Evolutionary conservation across 495 filamentous ascomycete species (phyloP).

Genomic region (Talaromyces liani): DNA sequence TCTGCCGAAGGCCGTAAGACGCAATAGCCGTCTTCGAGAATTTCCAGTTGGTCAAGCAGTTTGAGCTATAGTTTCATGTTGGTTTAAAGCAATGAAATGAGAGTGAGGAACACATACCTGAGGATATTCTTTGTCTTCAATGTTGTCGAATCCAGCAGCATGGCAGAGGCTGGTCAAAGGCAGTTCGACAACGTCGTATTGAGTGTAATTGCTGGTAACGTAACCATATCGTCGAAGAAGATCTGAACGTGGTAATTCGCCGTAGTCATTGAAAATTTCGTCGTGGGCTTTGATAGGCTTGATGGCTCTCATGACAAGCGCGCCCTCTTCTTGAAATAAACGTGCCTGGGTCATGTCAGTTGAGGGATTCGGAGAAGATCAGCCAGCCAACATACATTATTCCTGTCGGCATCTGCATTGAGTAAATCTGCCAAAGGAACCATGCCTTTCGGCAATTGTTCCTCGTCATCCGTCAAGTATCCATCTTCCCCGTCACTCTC

Average conservation of each 20-base stretch:
- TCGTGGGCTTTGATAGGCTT: constrained; percentile 60
- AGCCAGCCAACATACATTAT: constrained; percentile 46
- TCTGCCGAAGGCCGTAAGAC: constrained; percentile 30
- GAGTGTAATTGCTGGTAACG: constrained; percentile 65
- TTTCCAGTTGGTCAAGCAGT: constrained; percentile 41
- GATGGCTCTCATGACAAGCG: constrained; percentile 59
- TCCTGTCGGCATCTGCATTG: constrained; percentile 82
- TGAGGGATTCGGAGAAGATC: too few species aligned
- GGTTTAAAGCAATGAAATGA: background rate
- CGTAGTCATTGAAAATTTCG: constrained; percentile 89
- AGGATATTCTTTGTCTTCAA: constrained; percentile 34
- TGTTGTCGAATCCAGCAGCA: constrained; percentile 32
- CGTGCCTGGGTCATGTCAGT: constrained; percentile 35
- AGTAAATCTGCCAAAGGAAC: constrained; percentile 88
- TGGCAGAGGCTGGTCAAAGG: constrained; percentile 48
- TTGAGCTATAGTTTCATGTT: constrained; percentile 21
- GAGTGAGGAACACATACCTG: constrained; percentile 21
- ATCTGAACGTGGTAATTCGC: constrained; percentile 72
- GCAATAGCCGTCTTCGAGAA: constrained; percentile 50
- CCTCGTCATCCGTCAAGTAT: constrained; percentile 62
- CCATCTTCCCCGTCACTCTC: constrained; percentile 45
- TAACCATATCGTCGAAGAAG: constrained; percentile 86
- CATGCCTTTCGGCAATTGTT: constrained; percentile 68
- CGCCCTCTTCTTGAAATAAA: constrained; percentile 61
- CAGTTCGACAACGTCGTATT: constrained; percentile 79